Evolutionary conservation across 2,329 filamentous ascomycete genomes (phyloP).

Genomic region (Lizonia empirigonia): DNA sequence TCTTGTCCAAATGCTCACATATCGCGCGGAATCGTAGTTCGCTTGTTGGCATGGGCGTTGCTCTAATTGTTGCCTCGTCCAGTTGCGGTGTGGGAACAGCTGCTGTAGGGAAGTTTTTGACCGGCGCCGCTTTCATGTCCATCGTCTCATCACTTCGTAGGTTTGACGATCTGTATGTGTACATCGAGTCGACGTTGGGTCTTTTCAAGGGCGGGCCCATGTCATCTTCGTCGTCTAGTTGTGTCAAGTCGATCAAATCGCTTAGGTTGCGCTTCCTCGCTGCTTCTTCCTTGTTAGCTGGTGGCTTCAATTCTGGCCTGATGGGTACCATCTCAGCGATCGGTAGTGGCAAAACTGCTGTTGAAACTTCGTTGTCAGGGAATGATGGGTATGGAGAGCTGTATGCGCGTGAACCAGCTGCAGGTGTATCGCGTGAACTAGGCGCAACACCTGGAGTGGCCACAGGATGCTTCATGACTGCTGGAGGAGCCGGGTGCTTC

Average conservation of each 20-base stretch:
- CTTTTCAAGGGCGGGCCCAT: conserved; percentile 46
- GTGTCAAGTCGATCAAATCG: conserved; percentile 60
- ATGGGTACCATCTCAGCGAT: conserved; percentile 43
- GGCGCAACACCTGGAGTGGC: conserved; percentile 25
- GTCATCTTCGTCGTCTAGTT: conserved; percentile 53
- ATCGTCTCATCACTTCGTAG: conserved; percentile 17
- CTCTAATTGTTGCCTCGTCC: conserved; percentile 14
- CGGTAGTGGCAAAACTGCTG: conserved; percentile 27
- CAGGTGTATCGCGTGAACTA: conserved; percentile 23
- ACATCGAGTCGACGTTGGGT: conserved; percentile 14
- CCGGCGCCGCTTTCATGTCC: conserved; percentile 20
- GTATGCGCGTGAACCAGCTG: conserved; percentile 21
- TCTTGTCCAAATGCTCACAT: conserved; percentile 55
- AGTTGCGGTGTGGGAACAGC: conserved; percentile 17
- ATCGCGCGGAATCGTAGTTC: conserved; percentile 36
- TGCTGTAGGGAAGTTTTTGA: conserved; percentile 33
- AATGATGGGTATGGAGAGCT: conserved; percentile 23
- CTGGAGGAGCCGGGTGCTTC: conserved; percentile 15
- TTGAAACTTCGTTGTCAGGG: conserved; percentile 14
- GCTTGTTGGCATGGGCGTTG: conserved; percentile 9
- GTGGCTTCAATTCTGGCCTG: conserved; percentile 37
- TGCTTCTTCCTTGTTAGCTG: conserved; percentile 59
- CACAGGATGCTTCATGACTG: conserved; percentile 24
- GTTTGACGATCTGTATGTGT: conserved; percentile 20
- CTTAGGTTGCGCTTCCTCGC: conserved; percentile 61